Evolutionary conservation across 768 basidiomycete genomes (phyloP), one percentile per base, ranked within the genome.

Genomic region (Hortiboletus campestris): DNA sequence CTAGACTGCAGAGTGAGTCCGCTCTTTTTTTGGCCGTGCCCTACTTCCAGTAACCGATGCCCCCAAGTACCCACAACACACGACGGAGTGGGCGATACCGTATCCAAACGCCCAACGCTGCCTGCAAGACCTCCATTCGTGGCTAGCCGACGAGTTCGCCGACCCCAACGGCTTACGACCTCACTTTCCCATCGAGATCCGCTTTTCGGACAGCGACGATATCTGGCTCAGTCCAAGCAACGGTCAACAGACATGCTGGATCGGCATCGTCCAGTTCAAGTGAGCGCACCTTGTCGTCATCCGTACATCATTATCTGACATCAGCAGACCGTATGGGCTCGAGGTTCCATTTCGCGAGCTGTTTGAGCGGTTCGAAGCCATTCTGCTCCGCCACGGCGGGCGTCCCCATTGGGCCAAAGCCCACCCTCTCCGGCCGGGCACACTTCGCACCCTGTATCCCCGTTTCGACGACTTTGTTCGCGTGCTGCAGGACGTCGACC

Each of bases 181-280:
- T 2, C 94, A 98, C 69, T 97, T 94, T 69, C 90, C 92, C 1
- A 80, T 99, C 63, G 97, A 98, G 75, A 83, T 99, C 50, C 83
- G 97, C 11, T 94, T 91, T 70, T 88, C 92, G 42, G 84, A 85
- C 14, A 77, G 79, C 22, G 97, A 98, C 71, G 91, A 97, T 66
- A 90, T 97, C 49, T 98, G 92, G 92, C 78, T 99, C 32, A 93
- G 90, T 68, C 97, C 97, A 2, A 88, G 88, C 65, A 84, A 83
- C 66, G 87, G 86, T 49, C 80, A 84, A 53, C 76, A 74, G 68
- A 94, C 89, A 9, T 89, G 87, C 62, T 99, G 94, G 90, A 91
- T 99, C 56, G 97, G 97, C n/a, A 84, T 98, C 49, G 84, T 97
- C n/a, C 92, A 95, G 67, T 99, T 86, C 77, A 93, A 92, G 96